Conservation (phyloP, 331 rosid species). For the Cucumis variabilis region DNA sequence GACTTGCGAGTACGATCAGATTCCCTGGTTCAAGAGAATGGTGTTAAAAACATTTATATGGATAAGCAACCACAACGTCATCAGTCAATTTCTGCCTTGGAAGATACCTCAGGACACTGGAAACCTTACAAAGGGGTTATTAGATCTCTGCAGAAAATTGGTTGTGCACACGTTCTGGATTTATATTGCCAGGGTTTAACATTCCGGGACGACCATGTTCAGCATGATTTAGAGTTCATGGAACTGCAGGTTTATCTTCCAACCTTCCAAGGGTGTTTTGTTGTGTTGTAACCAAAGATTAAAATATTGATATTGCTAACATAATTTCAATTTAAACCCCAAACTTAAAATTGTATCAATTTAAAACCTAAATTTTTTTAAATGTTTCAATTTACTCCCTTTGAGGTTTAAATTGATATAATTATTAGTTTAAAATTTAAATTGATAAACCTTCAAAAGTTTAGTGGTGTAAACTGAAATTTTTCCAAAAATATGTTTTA, state of each 20-base stretch:
- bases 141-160: constrained; percentile 88
- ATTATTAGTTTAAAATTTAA: too few relatives aligned
- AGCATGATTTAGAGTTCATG: constrained; percentile 83
- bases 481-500: too few relatives aligned
- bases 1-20: constrained; percentile 87
- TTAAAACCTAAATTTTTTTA: too few relatives aligned
- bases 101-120: constrained; percentile 54
- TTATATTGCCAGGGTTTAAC: constrained; percentile 93
- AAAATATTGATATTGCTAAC: not conserved
- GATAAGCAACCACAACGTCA: constrained; percentile 44
- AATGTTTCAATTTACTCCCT: too few relatives aligned
- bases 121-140: constrained; percentile 85
- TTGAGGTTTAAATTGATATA: too few relatives aligned
- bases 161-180: constrained; percentile 86
- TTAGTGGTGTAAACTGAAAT: too few relatives aligned
- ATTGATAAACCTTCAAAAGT: too few relatives aligned
- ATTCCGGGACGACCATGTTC: constrained; percentile 64
- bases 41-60: constrained; percentile 47
- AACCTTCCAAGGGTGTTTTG: not conserved
- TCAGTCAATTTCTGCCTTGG: constrained; percentile 43
- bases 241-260: constrained; percentile 66
- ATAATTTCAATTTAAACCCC: too few relatives aligned
- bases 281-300: not conserved
- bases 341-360: too few relatives aligned
- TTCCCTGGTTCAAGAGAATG: constrained; percentile 48